These are phyloP conservation scores for Madurella mycetomatis DNA, from an alignment of 2,329 filamentous ascomycete genomes.

Conservation along the genomic window DNA sequence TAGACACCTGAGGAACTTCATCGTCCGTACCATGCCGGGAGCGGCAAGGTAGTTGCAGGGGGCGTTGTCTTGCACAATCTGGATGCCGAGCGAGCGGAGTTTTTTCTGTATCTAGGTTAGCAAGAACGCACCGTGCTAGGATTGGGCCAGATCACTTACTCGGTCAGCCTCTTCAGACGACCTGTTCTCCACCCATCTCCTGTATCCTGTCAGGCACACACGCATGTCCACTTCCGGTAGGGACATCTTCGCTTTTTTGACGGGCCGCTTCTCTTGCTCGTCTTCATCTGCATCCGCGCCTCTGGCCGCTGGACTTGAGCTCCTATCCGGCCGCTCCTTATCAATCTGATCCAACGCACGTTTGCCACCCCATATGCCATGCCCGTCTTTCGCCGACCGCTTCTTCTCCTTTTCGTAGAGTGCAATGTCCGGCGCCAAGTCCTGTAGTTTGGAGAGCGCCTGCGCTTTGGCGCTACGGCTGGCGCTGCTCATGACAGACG, in stretches of 20 bases:
- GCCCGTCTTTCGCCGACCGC: slow-evolving; percentile 51
- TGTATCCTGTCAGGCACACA: slow-evolving; percentile 79
- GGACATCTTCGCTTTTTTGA: slow-evolving; percentile 59
- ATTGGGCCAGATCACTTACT: slow-evolving; percentile 46
- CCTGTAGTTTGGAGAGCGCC: slow-evolving; percentile 71
- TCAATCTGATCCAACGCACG: slow-evolving; percentile 57
- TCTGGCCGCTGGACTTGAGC: slow-evolving; percentile 36
- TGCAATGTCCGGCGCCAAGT: slow-evolving; percentile 76
- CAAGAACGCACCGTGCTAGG: neutral
- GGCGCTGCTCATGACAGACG: slow-evolving; percentile 60
- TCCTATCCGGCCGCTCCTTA: slow-evolving; percentile 38
- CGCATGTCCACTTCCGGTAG: slow-evolving; percentile 66
- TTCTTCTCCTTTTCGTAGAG: slow-evolving; percentile 93
- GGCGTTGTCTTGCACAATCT: slow-evolving; percentile 69
- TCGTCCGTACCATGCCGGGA: slow-evolving; percentile 79
- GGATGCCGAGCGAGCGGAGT: slow-evolving; percentile 77
- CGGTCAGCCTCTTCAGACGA: slow-evolving; percentile 75
- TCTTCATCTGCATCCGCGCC: slow-evolving; percentile 34
- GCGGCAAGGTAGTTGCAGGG: slow-evolving; percentile 83
- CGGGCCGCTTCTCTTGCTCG: slow-evolving; percentile 46
- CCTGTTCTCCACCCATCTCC: slow-evolving; percentile 70
- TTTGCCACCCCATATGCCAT: slow-evolving; percentile 58
- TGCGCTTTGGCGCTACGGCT: slow-evolving; percentile 85
- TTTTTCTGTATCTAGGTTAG: slow-evolving; percentile 53
- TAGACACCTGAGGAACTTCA: slow-evolving; percentile 87